Evolutionary conservation across 495 filamentous ascomycete species (phyloP).

Genomic region (Penicillium canariense): DNA sequence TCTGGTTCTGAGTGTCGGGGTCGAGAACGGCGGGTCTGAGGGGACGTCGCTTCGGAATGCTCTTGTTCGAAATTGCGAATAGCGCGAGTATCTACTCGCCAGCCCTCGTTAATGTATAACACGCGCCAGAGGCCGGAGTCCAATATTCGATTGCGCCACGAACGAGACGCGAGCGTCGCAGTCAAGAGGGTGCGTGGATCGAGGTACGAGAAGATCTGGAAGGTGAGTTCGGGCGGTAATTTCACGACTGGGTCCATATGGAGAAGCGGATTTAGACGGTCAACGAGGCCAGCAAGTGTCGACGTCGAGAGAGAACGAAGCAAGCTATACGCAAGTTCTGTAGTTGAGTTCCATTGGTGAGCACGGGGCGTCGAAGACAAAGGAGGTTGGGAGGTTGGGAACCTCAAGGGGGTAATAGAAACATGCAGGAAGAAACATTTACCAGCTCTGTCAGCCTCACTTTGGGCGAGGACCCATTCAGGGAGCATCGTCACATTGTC

Average conservation of each 20-base stretch:
- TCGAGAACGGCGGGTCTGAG: conserved; percentile 44
- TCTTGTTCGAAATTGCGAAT: conserved; percentile 66
- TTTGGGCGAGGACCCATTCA: conserved; percentile 51
- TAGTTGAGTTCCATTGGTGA: conserved; percentile 5
- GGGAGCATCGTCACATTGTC: conserved; percentile 47
- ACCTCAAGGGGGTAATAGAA: neutral
- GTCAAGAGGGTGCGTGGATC: conserved; percentile 71
- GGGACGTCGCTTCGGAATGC: conserved; percentile 42
- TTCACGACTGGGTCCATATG: conserved; percentile 88
- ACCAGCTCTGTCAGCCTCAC: conserved; percentile 56
- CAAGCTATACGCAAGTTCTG: conserved; percentile 54
- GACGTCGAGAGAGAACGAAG: conserved; percentile 73
- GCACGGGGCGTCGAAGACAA: conserved; percentile 2
- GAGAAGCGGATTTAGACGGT: conserved; percentile 70
- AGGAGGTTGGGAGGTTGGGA: conserved; percentile 9
- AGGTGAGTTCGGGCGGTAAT: conserved; percentile 84
- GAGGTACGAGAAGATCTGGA: conserved; percentile 83
- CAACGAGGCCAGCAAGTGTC: conserved; percentile 73
- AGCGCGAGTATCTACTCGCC: conserved; percentile 67
- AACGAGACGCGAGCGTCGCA: conserved; percentile 71
- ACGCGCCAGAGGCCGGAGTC: conserved; percentile 85
- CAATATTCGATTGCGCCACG: conserved; percentile 78
- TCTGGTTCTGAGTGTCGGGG: conserved; percentile 46
- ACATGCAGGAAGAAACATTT: conserved; percentile 16
- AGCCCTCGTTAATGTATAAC: conserved; percentile 80